Conservation (phyloP, 345 rosid genomes). For the Euphorbia tirucalli region DNA sequence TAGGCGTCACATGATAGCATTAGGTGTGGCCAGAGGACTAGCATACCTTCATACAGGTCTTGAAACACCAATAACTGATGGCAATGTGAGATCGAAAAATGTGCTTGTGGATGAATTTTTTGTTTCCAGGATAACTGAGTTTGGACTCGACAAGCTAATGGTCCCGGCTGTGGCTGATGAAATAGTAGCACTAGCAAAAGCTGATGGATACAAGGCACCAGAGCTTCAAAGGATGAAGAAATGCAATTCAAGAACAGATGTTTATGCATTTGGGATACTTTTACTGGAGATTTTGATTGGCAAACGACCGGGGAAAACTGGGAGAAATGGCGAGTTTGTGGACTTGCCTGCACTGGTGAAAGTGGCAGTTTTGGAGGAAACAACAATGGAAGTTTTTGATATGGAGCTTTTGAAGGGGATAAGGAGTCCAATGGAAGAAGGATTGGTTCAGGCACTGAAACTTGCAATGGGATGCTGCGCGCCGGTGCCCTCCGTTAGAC, state of each 20-base stretch:
- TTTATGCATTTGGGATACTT: conserved; percentile 88
- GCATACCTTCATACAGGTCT: conserved; percentile 80
- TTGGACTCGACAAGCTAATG: conserved; percentile 92
- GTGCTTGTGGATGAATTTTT: conserved; percentile 92
- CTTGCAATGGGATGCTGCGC: conserved; percentile 99
- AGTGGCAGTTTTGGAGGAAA: conserved; percentile 93
- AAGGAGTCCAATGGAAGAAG: conserved; percentile 96
- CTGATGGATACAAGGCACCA: conserved; percentile 89
- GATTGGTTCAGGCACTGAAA: conserved; percentile 90
- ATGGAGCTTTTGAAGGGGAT: conserved; percentile 80
- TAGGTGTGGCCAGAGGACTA: conserved; percentile 84
- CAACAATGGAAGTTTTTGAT: conserved; percentile 91
- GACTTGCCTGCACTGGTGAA: conserved; percentile 90
- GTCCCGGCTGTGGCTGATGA: conserved; percentile 87
- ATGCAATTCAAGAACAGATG: conserved; percentile 87
- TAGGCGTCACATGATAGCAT: conserved; percentile 88
- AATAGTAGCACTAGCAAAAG: conserved; percentile 80
- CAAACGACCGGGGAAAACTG: conserved; percentile 79
- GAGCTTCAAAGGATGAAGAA: conserved; percentile 98
- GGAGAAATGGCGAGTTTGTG: conserved; percentile 54
- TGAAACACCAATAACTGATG: conserved; percentile 80
- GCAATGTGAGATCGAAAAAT: conserved; percentile 83
- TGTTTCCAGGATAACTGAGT: conserved; percentile 78
- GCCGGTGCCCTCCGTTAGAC: conserved; percentile 86
- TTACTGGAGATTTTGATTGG: conserved; percentile 88